A percentile compares a stretch with the other conserved stretches of the same genome.
Evolutionary conservation across 257 asterid species (phyloP).

Genomic region (Oldenlandia corymbosa): DNA sequence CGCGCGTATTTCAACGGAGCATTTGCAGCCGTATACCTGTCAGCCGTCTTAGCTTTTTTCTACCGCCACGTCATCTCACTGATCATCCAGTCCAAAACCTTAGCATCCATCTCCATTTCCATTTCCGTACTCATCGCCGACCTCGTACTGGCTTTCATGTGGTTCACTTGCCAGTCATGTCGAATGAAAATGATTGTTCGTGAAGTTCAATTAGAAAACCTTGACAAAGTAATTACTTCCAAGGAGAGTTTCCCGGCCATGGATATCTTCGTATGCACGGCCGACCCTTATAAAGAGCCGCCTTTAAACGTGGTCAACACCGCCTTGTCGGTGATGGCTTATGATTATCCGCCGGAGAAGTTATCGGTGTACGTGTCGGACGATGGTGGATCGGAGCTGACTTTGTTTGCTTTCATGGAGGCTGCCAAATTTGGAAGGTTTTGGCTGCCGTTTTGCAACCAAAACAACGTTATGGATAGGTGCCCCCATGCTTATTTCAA

Average conservation of each 20-base stretch:
- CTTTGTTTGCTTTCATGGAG: slow-evolving; percentile 68
- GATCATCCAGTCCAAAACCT: slow-evolving; percentile 28
- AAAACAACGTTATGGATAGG: slow-evolving; percentile 40
- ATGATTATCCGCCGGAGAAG: slow-evolving; percentile 64
- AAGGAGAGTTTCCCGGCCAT: slow-evolving; percentile 41
- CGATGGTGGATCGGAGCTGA: slow-evolving; percentile 74
- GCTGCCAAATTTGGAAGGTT: slow-evolving; percentile 54
- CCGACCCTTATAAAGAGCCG: slow-evolving; percentile 72
- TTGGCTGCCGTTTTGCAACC: slow-evolving; percentile 72
- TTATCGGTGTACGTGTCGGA: slow-evolving; percentile 67
- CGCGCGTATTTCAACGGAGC: slow-evolving; percentile 57
- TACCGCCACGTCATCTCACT: slow-evolving; percentile 41
- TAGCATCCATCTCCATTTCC: slow-evolving; percentile 24
- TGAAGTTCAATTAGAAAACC: slow-evolving; percentile 33
- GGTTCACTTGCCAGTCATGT: slow-evolving; percentile 48
- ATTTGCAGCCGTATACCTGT: slow-evolving; percentile 45
- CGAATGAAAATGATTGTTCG: slow-evolving; percentile 63
- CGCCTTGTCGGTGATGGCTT: slow-evolving; percentile 73
- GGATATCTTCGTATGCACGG: slow-evolving; percentile 74
- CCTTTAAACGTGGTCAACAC: slow-evolving; percentile 57
- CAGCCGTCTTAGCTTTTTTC: slow-evolving; percentile 38
- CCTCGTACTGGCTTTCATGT: slow-evolving; percentile 53
- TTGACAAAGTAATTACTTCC: slow-evolving; percentile 12
- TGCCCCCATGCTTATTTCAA: slow-evolving; percentile 55
- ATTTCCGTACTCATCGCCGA: slow-evolving; percentile 45